Evolutionary conservation across 495 filamentous ascomycete genomes (phyloP), one percentile per base, ranked within the genome.

Genomic region (Parathielavia hyrcaniae): DNA sequence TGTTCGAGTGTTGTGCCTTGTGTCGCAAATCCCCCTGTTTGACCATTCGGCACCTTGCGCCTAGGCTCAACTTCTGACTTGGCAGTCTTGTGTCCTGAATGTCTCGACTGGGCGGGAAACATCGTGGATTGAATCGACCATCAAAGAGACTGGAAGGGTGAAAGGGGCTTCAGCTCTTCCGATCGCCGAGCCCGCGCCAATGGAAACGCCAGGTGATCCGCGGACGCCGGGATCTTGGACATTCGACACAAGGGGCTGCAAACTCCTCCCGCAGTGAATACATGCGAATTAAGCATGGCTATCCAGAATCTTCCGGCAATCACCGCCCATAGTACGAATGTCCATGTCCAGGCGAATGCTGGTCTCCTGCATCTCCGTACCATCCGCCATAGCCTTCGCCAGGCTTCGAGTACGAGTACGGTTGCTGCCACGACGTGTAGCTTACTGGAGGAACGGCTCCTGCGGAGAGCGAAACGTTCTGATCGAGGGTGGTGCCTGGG

Each of bases 341-440:
- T 2, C 62, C 59, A 57, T 71, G 67, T 41, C 67, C 67, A 7
- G 59, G 51, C 43, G 66, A 49, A 40, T 71, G 63, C n/a, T 68
- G 67, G 13, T 67, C 68, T 38, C 64, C 65, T 19, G 59, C 53
- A 34, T 73, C 72, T 12, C 71, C 73, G 47, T 76, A 77, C 74
- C 73, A 77, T 7, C 65, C 73, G 13, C 47, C 62, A 50, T 76
- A 77, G 26, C 67, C 58, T 19, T 74, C 73, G 26, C 22, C 43
- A 9, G 67, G 64, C 56, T 68, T 77, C 23, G 72, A 55, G 54
- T 76, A 75, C 26, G 71, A 65, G 55, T 75, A 77, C 49, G 73
- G 63, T 30, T 74, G 75, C 40, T 73, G 73, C 76, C 76, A 77
- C 14, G 69, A 59, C 6, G 68, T 61, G 60, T 78, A 78, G 22